A percentile compares a stretch with the other conserved stretches of the same genome.
Conservation (phyloP, 2,329 filamentous ascomycete genomes). For the Trichoderma sp. region DNA sequence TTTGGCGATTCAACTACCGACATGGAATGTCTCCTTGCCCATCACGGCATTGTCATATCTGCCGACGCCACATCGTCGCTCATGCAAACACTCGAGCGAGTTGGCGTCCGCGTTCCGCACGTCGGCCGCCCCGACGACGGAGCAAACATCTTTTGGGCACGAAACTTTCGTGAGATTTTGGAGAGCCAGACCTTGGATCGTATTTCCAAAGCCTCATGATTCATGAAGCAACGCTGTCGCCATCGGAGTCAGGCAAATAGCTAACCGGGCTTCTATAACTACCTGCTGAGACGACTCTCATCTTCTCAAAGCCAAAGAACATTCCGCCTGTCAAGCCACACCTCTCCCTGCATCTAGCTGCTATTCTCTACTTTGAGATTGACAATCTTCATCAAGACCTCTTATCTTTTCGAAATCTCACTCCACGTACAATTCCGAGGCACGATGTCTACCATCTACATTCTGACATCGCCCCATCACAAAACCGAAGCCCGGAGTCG, state of each 20-base stretch:
- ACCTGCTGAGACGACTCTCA: neutral
- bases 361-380: neutral
- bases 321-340: neutral
- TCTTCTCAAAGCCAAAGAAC: neutral
- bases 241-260: neutral
- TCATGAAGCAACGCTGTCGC: neutral
- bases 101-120: constrained; percentile 40
- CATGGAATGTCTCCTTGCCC: constrained; percentile 49
- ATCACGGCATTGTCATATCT: constrained; percentile 47
- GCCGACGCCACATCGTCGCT: constrained; percentile 35
- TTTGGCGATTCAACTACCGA: constrained; percentile 59
- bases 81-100: constrained; percentile 36
- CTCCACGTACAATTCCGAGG: neutral
- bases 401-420: neutral
- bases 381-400: neutral
- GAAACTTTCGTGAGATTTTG: constrained; percentile 43
- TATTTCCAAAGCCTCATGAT: neutral
- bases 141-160: constrained; percentile 40
- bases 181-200: constrained; percentile 28
- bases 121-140: constrained; percentile 26
- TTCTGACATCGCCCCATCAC: constrained; percentile 28
- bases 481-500: constrained; percentile 29
- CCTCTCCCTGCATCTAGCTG: neutral
- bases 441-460: constrained; percentile 30
- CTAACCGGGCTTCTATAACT: neutral